phyloP scores from a whole-genome alignment of 805 yeast species.

The Candida railenensis region DNA sequence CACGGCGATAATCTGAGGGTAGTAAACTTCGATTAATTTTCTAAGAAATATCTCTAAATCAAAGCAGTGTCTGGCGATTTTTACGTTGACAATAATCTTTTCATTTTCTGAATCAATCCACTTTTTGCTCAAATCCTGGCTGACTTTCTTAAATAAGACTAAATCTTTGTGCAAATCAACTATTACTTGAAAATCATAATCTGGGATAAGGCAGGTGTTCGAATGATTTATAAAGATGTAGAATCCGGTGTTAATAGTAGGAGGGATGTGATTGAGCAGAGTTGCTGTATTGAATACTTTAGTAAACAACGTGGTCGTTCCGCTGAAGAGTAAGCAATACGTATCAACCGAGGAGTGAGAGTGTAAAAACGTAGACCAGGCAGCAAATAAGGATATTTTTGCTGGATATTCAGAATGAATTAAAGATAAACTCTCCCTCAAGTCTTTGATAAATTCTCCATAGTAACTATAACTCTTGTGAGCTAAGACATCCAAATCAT shows the following conservation, averaged over 20 bases:
- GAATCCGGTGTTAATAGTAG: constrained; percentile 18
- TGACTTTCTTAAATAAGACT: constrained; percentile 23
- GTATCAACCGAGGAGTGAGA: constrained; percentile 32
- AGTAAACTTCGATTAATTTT: constrained; percentile 21
- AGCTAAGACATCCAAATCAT: constrained; percentile 28
- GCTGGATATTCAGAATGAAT: constrained; percentile 36
- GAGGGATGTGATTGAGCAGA: constrained; percentile 15
- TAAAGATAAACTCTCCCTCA: constrained; percentile 29
- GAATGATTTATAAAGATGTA: constrained; percentile 22
- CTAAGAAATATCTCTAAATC: constrained; percentile 31
- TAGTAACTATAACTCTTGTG: constrained; percentile 31
- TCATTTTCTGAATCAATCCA: not conserved
- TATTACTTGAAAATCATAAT: constrained; percentile 30
- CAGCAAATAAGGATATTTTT: constrained; percentile 33
- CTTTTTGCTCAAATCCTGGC: constrained; percentile 10
- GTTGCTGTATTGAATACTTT: constrained; percentile 23
- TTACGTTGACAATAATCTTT: not conserved
- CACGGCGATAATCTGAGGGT: constrained; percentile 25
- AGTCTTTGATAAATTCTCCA: constrained; percentile 32
- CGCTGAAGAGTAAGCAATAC: constrained; percentile 29
- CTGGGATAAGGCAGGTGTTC: constrained; percentile 27
- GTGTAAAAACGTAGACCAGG: constrained; percentile 35
- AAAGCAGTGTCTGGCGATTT: constrained; percentile 10
- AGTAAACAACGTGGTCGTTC: constrained; percentile 30
- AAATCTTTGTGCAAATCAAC: constrained; percentile 25